Conservation (phyloP, 305 asterid genomes). For the Fraxinus platypoda region DNA sequence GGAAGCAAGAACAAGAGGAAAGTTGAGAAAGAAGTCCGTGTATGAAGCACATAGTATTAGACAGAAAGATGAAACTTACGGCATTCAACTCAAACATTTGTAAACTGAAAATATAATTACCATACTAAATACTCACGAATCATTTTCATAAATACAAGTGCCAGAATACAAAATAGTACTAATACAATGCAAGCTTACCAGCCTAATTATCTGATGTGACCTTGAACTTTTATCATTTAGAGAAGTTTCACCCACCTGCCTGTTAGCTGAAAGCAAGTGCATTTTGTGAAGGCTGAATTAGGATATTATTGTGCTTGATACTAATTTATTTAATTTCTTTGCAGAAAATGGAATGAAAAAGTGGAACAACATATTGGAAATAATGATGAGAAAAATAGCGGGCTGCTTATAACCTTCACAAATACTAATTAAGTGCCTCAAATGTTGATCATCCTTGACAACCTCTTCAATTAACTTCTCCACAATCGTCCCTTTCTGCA, state of each 20-base stretch:
- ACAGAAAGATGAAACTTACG: background rate
- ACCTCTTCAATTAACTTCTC: slow-evolving; percentile 80
- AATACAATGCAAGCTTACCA: slow-evolving; percentile 48
- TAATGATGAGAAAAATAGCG: slow-evolving; percentile 13
- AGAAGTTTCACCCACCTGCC: slow-evolving; percentile 93
- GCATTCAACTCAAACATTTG: background rate
- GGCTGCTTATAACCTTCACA: slow-evolving; percentile 66
- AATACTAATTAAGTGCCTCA: slow-evolving; percentile 65
- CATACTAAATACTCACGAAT: background rate
- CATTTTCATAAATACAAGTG: background rate
- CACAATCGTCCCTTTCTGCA: slow-evolving; percentile 90
- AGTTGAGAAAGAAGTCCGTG: background rate
- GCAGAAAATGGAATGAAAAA: slow-evolving; percentile 1
- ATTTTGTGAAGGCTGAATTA: slow-evolving; percentile 17
- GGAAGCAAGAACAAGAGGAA: background rate
- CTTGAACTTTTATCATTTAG: slow-evolving; percentile 93
- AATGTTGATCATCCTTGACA: slow-evolving; percentile 66
- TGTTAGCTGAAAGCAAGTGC: slow-evolving; percentile 67
- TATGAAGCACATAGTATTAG: background rate
- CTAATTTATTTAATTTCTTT: background rate
- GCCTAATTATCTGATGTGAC: slow-evolving; percentile 94
- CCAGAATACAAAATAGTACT: background rate
- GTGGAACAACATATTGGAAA: slow-evolving; percentile 1
- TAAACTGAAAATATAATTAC: background rate
- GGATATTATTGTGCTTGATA: background rate